phyloP scores from a whole-genome alignment of 345 rosid species.

The Durio zibethinus region DNA sequence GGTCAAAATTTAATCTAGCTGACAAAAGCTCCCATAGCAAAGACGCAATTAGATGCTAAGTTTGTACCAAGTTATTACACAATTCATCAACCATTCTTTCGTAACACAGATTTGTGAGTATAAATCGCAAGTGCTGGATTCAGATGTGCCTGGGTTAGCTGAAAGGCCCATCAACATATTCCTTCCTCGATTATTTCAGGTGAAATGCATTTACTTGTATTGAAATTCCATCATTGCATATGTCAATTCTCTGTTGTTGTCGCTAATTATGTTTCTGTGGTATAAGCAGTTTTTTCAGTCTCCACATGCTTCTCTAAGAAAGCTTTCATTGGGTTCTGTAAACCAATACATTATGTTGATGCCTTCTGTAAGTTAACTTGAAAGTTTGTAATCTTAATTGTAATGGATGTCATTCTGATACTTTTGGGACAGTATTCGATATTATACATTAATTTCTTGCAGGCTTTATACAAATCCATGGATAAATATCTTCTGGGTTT shows the following conservation, averaged over 20 bases:
- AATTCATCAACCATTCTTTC: background rate
- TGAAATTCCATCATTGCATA: slow-evolving; percentile 1
- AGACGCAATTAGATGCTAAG: background rate
- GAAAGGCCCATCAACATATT: slow-evolving; percentile 84
- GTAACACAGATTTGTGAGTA: slow-evolving; percentile 84
- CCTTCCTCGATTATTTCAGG: slow-evolving; percentile 81
- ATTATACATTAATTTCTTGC: slow-evolving; percentile 13
- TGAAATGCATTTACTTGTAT: slow-evolving; percentile 20
- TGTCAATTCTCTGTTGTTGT: background rate
- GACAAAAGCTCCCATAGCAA: background rate
- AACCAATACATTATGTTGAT: slow-evolving; percentile 84
- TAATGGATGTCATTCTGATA: background rate
- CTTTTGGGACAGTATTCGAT: background rate
- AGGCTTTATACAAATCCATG: slow-evolving; percentile 75
- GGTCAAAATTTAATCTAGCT: background rate
- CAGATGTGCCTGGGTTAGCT: slow-evolving; percentile 79
- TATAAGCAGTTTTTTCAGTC: slow-evolving; percentile 86
- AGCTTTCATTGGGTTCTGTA: slow-evolving; percentile 80
- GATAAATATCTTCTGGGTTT: slow-evolving; percentile 82
- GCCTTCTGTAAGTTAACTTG: slow-evolving; percentile 81
- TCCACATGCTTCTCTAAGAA: slow-evolving; percentile 74
- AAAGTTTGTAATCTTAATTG: slow-evolving; percentile 9
- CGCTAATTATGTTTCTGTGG: slow-evolving; percentile 9
- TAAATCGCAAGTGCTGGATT: slow-evolving; percentile 80
- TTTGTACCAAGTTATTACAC: background rate